Evolutionary conservation across 1,284 basidiomycete genomes (phyloP).

Genomic region (Moesziomyces sp.): DNA sequence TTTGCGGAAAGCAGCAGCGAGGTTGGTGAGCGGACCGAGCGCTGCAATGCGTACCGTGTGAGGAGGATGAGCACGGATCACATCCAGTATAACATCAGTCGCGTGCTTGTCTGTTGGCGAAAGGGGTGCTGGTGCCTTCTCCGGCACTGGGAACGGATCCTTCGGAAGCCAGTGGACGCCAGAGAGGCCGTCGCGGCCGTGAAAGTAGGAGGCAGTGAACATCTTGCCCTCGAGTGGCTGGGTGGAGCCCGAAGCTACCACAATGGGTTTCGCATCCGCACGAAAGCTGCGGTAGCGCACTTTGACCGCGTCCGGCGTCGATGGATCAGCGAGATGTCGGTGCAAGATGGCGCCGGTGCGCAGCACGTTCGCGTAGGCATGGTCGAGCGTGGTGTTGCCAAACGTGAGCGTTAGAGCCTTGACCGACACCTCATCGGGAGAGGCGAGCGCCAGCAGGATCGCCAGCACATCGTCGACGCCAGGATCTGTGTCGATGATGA

Average conservation of each 20-base stretch:
- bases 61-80: slow-evolving; percentile 74
- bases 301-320: slow-evolving; percentile 54
- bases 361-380: slow-evolving; percentile 72
- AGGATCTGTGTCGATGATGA: slow-evolving; percentile 66
- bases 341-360: slow-evolving; percentile 76
- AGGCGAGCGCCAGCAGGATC: slow-evolving; percentile 68
- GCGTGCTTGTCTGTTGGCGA: slow-evolving; percentile 72
- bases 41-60: slow-evolving; percentile 83
- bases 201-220: slow-evolving; percentile 83
- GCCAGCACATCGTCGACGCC: slow-evolving; percentile 92
- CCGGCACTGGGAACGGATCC: slow-evolving; percentile 56
- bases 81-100: slow-evolving; percentile 76
- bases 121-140: slow-evolving; percentile 28
- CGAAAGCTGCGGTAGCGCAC: slow-evolving; percentile 65
- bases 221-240: slow-evolving; percentile 79
- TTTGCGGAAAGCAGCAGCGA: slow-evolving; percentile 77
- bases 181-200: slow-evolving; percentile 64
- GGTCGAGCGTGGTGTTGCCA: slow-evolving; percentile 69
- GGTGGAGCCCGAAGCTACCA: slow-evolving; percentile 46
- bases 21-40: slow-evolving; percentile 87
- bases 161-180: slow-evolving; percentile 52
- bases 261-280: slow-evolving; percentile 28
- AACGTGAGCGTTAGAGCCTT: slow-evolving; percentile 77
- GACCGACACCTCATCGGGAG: slow-evolving; percentile 53
- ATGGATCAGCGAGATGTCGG: slow-evolving; percentile 75